phyloP scores from a whole-genome alignment of 2,329 filamentous ascomycete genomes.

The Aspergillus novofumigatus region DNA sequence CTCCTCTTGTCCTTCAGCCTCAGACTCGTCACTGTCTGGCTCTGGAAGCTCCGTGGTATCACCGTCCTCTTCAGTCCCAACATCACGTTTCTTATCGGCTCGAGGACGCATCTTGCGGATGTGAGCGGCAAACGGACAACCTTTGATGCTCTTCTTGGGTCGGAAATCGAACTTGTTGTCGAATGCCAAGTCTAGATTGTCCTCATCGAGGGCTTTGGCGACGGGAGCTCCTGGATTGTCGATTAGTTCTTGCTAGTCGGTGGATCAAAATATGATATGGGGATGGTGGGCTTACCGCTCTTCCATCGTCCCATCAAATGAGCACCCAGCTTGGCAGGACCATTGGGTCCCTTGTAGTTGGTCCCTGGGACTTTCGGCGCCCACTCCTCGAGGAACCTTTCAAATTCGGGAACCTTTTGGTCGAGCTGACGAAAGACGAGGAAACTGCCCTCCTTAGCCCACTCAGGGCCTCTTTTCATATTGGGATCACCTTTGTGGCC shows the following conservation, averaged over 20 bases:
- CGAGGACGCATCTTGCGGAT: conserved; percentile 47
- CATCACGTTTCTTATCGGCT: conserved; percentile 24
- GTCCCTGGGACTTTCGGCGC: conserved; percentile 13
- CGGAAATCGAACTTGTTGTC: conserved; percentile 40
- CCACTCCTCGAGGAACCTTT: conserved; percentile 35
- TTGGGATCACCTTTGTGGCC: conserved; percentile 32
- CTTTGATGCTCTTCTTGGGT: conserved; percentile 25
- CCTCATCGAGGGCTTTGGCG: conserved; percentile 25
- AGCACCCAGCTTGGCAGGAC: conserved; percentile 35
- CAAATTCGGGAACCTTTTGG: conserved; percentile 44
- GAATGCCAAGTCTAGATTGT: conserved; percentile 29
- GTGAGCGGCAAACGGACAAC: conserved; percentile 46
- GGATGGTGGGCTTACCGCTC: conserved; percentile 20
- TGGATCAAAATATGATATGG: neutral
- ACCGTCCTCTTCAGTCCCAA: conserved; percentile 5
- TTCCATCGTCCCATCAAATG: conserved; percentile 46
- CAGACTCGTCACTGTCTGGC: neutral
- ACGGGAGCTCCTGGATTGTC: conserved; percentile 29
- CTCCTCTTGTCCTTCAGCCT: neutral
- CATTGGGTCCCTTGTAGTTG: conserved; percentile 15
- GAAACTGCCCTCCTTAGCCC: conserved; percentile 44
- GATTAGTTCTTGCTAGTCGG: neutral
- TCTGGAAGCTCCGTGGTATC: conserved; percentile 2
- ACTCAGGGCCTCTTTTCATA: conserved; percentile 25
- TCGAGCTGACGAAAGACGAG: conserved; percentile 43